Base-by-base conservation (phyloP, 2,329 filamentous ascomycete species). In the Diaporthe humulicola region DNA sequence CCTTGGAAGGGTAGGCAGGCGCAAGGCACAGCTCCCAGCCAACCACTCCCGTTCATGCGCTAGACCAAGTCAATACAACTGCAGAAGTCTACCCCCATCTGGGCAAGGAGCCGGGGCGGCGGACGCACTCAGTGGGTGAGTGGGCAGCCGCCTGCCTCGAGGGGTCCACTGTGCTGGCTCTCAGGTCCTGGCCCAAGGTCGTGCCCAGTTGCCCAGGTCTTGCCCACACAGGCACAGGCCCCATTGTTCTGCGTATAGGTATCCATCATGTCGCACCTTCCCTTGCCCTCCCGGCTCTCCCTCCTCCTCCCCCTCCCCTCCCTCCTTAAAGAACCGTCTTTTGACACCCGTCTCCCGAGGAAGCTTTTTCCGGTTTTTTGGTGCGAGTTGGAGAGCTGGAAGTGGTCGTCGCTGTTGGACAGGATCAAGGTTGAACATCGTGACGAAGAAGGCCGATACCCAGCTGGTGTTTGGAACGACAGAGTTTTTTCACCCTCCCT, bases 311-410 rank as follows among this genome's bases (percentile, higher is more conserved):
- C 38, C 52, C 54, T 30, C 36, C 54, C 56, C 19, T 57, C n/a
- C 40, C n/a, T 52, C 30, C 30, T 54, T 48, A 69, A 54, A 54
- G 36, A 28, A 28, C 45, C 64, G 28, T 69, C 64, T 19, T 30
- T 40, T 48, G 40, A 30, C 40, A 69, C 60, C 64, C 64, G 48
- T 48, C 33, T 40, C 19, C 48, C 64, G 64, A 54, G 64, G 48
- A 69, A 69, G 64, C 22, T 52, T 38, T 40, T 54, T 40, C 22
- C 42, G 64, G 45, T 71, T 71, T 74, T 70, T 74, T n/a, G 73
- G 73, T 74, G 57, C 45, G 69, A 60, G 73, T 74, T 38, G 73
- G 66, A 71, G 73, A 73, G 70, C 57, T 61, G 73, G 73, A 71
- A 74, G 73, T 74, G 73, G 73, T 74, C 73, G 73, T 71, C 73